phyloP scores from a whole-genome alignment of 129 eudicot species.

The Escallonia herrerae region DNA sequence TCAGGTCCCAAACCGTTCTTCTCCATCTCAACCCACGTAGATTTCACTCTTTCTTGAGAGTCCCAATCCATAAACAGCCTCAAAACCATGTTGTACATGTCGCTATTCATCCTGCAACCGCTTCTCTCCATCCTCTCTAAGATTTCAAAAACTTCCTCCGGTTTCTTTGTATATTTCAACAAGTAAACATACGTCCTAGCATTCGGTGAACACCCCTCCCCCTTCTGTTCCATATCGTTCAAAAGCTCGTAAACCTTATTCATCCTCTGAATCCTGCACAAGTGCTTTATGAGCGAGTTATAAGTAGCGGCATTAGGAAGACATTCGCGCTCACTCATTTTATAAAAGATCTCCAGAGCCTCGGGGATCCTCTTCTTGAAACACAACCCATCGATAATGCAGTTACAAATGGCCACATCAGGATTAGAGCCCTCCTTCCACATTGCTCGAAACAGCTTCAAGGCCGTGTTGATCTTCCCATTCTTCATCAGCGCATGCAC shows the following conservation, averaged over 20 bases:
- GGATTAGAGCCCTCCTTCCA: conserved; percentile 73
- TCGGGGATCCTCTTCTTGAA: conserved; percentile 83
- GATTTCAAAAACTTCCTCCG: conserved; percentile 47
- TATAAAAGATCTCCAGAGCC: conserved; percentile 53
- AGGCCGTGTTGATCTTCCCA: conserved; percentile 66
- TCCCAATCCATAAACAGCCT: conserved; percentile 78
- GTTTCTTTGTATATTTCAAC: conserved; percentile 42
- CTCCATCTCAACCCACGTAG: conserved; percentile 74
- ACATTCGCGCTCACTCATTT: conserved; percentile 58
- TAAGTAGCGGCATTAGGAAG: conserved; percentile 60
- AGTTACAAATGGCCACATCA: conserved; percentile 69
- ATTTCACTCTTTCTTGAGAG: conserved; percentile 30
- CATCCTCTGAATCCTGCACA: conserved; percentile 79
- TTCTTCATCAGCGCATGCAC: conserved; percentile 60
- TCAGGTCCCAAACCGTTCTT: conserved; percentile 72
- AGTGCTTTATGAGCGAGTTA: conserved; percentile 61
- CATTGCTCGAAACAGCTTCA: conserved; percentile 63
- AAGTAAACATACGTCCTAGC: conserved; percentile 56
- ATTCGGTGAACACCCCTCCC: conserved; percentile 52
- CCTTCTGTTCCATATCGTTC: conserved; percentile 57
- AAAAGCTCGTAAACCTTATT: conserved; percentile 61
- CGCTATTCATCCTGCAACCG: conserved; percentile 49
- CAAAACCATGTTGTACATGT: conserved; percentile 56
- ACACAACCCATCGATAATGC: conserved; percentile 76
- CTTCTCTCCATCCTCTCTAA: conserved; percentile 55